Evolutionary conservation across 129 eudicot species (phyloP).

Genomic region (Helichrysum umbraculigerum): DNA sequence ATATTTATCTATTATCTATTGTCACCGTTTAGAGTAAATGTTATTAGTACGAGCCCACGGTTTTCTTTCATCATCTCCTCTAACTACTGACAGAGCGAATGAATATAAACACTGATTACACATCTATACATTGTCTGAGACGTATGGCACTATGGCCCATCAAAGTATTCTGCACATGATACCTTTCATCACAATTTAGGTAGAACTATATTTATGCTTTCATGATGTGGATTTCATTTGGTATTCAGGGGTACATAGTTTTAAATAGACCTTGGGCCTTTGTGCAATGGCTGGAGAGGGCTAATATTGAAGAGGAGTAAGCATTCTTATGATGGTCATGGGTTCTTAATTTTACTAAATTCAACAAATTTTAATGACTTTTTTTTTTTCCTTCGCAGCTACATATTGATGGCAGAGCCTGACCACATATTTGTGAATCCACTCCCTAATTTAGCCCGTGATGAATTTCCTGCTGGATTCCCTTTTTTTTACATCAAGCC

Average conservation of each 20-base stretch:
- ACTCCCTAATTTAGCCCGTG: conserved; percentile 66
- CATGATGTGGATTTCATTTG: conserved; percentile 28
- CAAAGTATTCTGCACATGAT: not conserved
- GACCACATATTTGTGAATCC: conserved; percentile 71
- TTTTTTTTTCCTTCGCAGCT: conserved; percentile 41
- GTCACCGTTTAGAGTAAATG: not conserved
- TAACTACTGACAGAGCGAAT: not conserved
- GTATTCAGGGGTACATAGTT: conserved; percentile 66
- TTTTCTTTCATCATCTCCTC: not conserved
- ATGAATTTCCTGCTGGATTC: conserved; percentile 61
- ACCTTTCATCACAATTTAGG: conserved; percentile 1
- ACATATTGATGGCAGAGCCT: conserved; percentile 78
- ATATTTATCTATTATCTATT: not conserved
- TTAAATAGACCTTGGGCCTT: conserved; percentile 84
- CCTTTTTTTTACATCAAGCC: conserved; percentile 77
- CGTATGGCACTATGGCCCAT: not conserved
- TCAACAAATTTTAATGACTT: conserved; percentile 10
- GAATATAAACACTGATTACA: not conserved
- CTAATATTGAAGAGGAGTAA: conserved; percentile 69
- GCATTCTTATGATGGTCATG: conserved; percentile 22
- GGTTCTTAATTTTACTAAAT: not conserved
- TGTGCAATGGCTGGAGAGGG: conserved; percentile 74
- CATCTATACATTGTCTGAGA: not conserved
- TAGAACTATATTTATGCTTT: not conserved
- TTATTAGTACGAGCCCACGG: not conserved